phyloP scores from a whole-genome alignment of 1,139 yeast genomes.

The Diutina scorzettiae region DNA sequence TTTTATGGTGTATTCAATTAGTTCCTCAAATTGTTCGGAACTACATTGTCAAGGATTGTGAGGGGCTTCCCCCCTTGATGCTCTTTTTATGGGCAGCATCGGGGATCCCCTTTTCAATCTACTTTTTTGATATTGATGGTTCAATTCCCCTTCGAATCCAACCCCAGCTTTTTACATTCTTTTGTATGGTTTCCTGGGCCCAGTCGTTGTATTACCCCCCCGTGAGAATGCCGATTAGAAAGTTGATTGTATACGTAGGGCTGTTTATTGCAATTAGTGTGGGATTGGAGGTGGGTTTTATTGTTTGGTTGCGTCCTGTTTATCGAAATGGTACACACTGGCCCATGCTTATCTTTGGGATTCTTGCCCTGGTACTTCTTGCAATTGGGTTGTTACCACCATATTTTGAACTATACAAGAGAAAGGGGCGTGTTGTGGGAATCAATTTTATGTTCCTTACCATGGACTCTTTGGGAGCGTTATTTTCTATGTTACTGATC shows the following conservation, averaged over 20 bases:
- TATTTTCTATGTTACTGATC: slow-evolving; percentile 58
- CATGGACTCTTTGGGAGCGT: slow-evolving; percentile 76
- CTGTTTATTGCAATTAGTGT: slow-evolving; percentile 33
- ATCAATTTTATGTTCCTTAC: slow-evolving; percentile 70
- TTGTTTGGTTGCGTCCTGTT: slow-evolving; percentile 57
- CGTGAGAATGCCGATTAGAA: slow-evolving; percentile 22
- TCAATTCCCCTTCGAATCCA: slow-evolving; percentile 73
- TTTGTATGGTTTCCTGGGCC: slow-evolving; percentile 56
- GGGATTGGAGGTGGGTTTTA: slow-evolving; percentile 60
- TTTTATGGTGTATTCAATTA: slow-evolving; percentile 83
- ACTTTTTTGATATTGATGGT: slow-evolving; percentile 61
- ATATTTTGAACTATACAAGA: slow-evolving; percentile 68
- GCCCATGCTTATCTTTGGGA: slow-evolving; percentile 74
- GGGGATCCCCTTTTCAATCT: slow-evolving; percentile 75
- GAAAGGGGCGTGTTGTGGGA: slow-evolving; percentile 78
- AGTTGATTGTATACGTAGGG: slow-evolving; percentile 24
- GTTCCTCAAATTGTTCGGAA: slow-evolving; percentile 76
- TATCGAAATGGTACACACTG: slow-evolving; percentile 51
- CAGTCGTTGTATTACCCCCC: slow-evolving; percentile 84
- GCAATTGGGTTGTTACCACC: slow-evolving; percentile 82
- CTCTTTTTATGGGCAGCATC: slow-evolving; percentile 75
- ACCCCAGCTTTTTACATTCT: slow-evolving; percentile 72
- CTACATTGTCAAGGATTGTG: slow-evolving; percentile 63
- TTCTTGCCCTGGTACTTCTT: slow-evolving; percentile 62
- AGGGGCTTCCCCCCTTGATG: slow-evolving; percentile 79